Base-by-base conservation (phyloP, 2,329 filamentous ascomycete species). In the Onygena corvina region DNA sequence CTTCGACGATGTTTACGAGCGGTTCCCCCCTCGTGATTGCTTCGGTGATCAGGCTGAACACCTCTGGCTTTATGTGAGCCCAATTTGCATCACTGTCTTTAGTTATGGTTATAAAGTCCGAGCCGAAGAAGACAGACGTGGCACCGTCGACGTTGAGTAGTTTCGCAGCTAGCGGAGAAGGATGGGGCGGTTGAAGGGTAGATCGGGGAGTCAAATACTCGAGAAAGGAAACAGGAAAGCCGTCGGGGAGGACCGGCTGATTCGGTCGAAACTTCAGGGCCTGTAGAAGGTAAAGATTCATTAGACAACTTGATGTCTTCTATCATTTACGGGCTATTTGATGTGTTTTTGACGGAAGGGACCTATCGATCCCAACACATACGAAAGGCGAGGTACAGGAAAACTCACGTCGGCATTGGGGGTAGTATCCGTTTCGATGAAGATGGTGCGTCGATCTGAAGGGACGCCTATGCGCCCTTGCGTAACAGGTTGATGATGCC, bases 351-450 rank as follows among this genome's bases (percentile, higher is more conserved):
- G 33, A 36, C 16, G 27, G 11, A 29, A 29, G 11, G 5, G 27
- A 11, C 5, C 4, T 29, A 11, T 11, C 27, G 11, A 5, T 11
- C 5, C 27, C 4, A 29, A 23, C 18, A 21, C 36, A 12, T n/a
- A n/a, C 6, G 36, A 4, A 40, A 23, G 11, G 25, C 3, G 18
- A n/a, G 35, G 18, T n/a, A 25, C n/a, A 23, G 16, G 11, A 12
- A 35, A 12, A 65, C 69, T 59, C 63, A 79, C 89, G 71, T 96
- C 88, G n/a, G 81, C 75, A 68, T 98, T 98, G 21, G 92, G 92
- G 1, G 92, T 98, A 56, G 77, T 79, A 64, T 96, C 90, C 3
- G 90, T 96, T 70, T 98, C 92, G 62, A 98, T 98, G 73, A 96
- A 98, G 67, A 98, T 94, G 20, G 81, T 88, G 56, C 90, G 82